These are phyloP conservation scores for Gaeumannomyces sp. DNA, from an alignment of 2,329 filamentous ascomycete genomes.

Conservation along the genomic window DNA sequence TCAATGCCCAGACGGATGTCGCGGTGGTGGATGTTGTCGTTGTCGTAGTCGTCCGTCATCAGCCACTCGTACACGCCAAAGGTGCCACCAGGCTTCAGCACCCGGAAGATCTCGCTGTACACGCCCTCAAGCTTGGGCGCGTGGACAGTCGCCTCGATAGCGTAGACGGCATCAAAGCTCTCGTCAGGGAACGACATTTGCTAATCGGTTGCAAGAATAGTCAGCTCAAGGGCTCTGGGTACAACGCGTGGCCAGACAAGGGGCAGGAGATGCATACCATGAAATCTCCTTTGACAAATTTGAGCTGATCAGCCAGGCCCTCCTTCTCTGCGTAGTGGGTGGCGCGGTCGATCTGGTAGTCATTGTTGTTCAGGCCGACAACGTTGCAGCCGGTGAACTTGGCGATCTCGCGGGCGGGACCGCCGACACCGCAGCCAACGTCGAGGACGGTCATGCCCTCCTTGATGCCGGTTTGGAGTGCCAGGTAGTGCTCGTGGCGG, in stretches of 20 bases:
- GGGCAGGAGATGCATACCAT: constrained; percentile 49
- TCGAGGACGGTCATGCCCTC: constrained; percentile 87
- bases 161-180: constrained; percentile 90
- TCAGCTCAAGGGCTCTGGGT: neutral
- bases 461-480: constrained; percentile 78
- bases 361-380: constrained; percentile 95
- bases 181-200: constrained; percentile 95
- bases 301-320: constrained; percentile 70
- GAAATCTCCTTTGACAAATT: constrained; percentile 92
- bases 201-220: constrained; percentile 29
- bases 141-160: constrained; percentile 95
- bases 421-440: constrained; percentile 94
- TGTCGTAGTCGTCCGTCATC: constrained; percentile 95
- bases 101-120: constrained; percentile 90
- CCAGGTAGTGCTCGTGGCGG: constrained; percentile 96
- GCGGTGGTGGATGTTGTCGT: constrained; percentile 77
- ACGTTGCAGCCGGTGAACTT: constrained; percentile 90
- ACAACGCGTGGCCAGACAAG: neutral
- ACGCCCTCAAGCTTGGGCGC: constrained; percentile 86
- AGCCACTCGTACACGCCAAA: constrained; percentile 99
- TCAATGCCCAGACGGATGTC: constrained; percentile 92
- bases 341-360: constrained; percentile 97
- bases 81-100: constrained; percentile 89
- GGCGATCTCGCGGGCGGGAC: constrained; percentile 90
- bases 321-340: constrained; percentile 77